Evolutionary conservation across 352 stramenopile genomes (phyloP).

Genomic region (Globisporangium polare): DNA sequence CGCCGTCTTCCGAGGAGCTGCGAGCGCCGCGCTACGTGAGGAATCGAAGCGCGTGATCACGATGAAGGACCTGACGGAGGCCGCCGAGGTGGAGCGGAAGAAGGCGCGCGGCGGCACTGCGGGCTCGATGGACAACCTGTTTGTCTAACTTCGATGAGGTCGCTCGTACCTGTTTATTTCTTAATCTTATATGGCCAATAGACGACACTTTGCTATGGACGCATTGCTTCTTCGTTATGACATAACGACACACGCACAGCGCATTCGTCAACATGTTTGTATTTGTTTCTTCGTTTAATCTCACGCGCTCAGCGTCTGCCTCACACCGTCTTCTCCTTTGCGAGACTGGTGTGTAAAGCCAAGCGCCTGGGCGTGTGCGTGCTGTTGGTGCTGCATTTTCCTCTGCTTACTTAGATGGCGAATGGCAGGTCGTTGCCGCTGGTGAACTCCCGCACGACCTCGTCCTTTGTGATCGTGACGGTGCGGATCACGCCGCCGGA

Average conservation of each 20-base stretch:
- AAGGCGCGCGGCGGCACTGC: conserved; percentile 55
- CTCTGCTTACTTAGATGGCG: conserved; percentile 46
- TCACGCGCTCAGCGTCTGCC: not conserved
- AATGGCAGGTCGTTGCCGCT: conserved; percentile 91
- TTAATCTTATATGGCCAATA: conserved; percentile 5
- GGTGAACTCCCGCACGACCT: conserved; percentile 91
- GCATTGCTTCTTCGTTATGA: not conserved
- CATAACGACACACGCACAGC: not conserved
- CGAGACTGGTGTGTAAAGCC: not conserved
- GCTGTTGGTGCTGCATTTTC: not conserved
- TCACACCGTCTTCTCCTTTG: not conserved
- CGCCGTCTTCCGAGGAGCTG: conserved; percentile 77
- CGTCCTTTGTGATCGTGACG: conserved; percentile 91
- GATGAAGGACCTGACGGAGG: conserved; percentile 77
- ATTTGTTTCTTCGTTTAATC: not conserved
- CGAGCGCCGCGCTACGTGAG: conserved; percentile 59
- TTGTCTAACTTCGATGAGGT: conserved; percentile 38
- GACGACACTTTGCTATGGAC: conserved; percentile 3
- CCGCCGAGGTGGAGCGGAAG: conserved; percentile 68
- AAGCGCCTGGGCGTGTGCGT: not conserved
- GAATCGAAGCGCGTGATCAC: conserved; percentile 59
- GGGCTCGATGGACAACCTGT: conserved; percentile 75
- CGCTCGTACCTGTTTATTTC: not conserved
- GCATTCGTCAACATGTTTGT: not conserved
- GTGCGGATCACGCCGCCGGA: conserved; percentile 98